Conservation (phyloP, 495 filamentous ascomycete genomes). For the Penicillium silybi region DNA sequence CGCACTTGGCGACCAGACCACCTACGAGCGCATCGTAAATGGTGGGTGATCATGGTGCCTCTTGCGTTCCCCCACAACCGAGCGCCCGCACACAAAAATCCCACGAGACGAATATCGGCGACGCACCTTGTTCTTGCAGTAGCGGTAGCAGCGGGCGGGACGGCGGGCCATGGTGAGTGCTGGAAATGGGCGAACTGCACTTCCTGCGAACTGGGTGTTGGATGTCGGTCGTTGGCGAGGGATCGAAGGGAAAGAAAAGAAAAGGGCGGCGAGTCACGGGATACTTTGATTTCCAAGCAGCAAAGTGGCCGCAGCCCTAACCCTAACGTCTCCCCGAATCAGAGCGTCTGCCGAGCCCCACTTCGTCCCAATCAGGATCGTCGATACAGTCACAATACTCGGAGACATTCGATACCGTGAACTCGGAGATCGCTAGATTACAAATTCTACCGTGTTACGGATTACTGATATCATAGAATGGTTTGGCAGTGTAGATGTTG, state of each 20-base stretch:
- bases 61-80: conserved; percentile 31
- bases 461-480: background rate
- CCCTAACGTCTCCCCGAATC: conserved; percentile 39
- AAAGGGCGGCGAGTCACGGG: conserved; percentile 33
- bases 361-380: conserved; percentile 17
- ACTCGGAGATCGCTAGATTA: background rate
- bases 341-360: conserved; percentile 9
- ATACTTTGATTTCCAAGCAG: conserved; percentile 51
- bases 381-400: background rate
- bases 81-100: conserved; percentile 31
- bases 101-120: conserved; percentile 26
- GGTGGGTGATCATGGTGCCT: conserved; percentile 8
- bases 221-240: conserved; percentile 41
- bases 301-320: conserved; percentile 46
- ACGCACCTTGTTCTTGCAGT: conserved; percentile 99
- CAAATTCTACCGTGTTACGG: background rate
- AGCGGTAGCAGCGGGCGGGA: conserved; percentile 98
- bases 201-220: conserved; percentile 48
- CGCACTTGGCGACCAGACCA: background rate
- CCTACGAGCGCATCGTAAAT: background rate
- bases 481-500: background rate
- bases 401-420: background rate
- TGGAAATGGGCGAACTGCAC: conserved; percentile 53
- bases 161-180: conserved; percentile 92
- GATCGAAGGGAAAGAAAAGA: conserved; percentile 34